Evolutionary conservation across 306 rosid species (phyloP).

Genomic region (Citrullus mucosospermus): DNA sequence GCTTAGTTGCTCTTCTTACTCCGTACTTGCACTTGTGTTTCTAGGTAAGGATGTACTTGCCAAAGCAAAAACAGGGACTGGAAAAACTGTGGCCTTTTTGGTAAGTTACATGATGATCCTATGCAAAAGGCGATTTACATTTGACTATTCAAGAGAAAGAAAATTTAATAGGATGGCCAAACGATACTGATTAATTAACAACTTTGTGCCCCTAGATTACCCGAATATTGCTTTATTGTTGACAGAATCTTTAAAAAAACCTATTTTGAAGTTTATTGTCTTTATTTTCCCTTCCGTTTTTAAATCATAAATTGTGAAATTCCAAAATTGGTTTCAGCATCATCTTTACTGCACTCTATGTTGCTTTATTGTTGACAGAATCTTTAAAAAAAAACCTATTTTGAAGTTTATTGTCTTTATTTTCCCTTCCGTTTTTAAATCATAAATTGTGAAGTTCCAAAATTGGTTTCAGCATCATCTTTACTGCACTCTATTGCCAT

Average conservation of each 20-base stretch:
- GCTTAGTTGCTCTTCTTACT: neutral
- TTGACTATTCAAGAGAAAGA: no score
- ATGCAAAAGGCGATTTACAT: neutral
- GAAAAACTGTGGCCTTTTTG: conserved; percentile 97
- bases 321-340: neutral
- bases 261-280: neutral
- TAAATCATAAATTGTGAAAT: neutral
- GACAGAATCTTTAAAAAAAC: neutral
- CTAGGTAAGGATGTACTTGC: conserved; percentile 96
- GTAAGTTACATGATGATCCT: conserved; percentile 26
- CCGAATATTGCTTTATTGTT: neutral
- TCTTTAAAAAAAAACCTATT: neutral
- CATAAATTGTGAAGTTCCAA: neutral
- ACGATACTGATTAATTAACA: neutral
- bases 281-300: neutral
- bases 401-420: neutral
- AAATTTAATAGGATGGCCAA: neutral
- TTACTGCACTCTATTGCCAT: neutral
- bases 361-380: neutral
- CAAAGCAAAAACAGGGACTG: conserved; percentile 94
- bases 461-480: conserved; percentile 1
- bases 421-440: neutral
- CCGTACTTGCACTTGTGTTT: conserved; percentile 16
- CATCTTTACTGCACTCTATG: neutral
- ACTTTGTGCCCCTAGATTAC: neutral